A percentile compares a stretch with the other conserved stretches of the same genome.
Evolutionary conservation across 768 basidiomycete genomes (phyloP).

Genomic region (Suillus americanus): DNA sequence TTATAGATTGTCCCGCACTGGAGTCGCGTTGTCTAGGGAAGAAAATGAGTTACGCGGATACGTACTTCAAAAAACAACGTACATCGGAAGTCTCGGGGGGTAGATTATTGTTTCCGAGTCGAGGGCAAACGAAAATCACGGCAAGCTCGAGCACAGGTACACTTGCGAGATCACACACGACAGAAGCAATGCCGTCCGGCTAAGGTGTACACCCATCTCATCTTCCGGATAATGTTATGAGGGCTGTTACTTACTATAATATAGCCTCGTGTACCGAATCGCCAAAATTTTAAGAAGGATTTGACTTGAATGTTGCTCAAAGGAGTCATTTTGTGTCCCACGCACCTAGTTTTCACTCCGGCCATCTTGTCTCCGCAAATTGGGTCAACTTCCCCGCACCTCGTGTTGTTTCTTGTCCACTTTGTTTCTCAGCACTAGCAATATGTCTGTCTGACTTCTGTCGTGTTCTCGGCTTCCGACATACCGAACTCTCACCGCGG

Average conservation of each 20-base stretch:
- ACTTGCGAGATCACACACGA: slow-evolving; percentile 14
- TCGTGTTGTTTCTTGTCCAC: not conserved
- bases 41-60: slow-evolving; percentile 16
- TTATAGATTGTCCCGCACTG: slow-evolving; percentile 23
- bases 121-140: slow-evolving; percentile 16
- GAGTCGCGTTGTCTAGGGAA: slow-evolving; percentile 28
- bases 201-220: not conserved
- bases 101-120: slow-evolving; percentile 21
- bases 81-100: slow-evolving; percentile 12
- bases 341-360: not conserved
- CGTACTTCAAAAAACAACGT: slow-evolving; percentile 14
- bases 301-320: not conserved
- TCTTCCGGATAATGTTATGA: not conserved
- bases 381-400: slow-evolving; percentile 2
- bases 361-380: not conserved
- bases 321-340: not conserved
- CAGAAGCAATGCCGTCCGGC: not conserved
- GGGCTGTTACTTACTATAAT: not conserved
- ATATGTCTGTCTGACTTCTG: not conserved
- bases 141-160: slow-evolving; percentile 8
- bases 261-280: not conserved
- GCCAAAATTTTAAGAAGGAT: not conserved
- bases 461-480: not conserved
- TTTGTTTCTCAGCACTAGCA: slow-evolving; percentile 1
- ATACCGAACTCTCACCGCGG: not conserved